phyloP scores from a whole-genome alignment of 2,329 filamentous ascomycete species.

The Bipolaris victoriae region DNA sequence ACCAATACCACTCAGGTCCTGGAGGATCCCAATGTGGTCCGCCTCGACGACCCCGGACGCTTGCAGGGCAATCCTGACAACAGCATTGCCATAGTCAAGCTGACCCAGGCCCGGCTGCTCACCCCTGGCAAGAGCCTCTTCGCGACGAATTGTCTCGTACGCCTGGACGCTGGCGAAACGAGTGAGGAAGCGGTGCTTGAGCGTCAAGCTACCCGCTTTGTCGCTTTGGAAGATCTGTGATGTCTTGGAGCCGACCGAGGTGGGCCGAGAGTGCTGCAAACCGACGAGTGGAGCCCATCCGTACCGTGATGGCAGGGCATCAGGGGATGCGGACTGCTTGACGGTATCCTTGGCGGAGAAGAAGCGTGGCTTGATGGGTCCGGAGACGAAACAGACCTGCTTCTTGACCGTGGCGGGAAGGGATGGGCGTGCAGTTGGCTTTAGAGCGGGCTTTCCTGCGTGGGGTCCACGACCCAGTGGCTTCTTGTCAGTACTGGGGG shows the following conservation, averaged over 20 bases:
- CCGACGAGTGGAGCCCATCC: background rate
- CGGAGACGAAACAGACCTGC: conserved; percentile 10
- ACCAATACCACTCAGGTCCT: conserved; percentile 8
- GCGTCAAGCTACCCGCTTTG: background rate
- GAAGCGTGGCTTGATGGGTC: conserved; percentile 2
- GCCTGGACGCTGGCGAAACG: conserved; percentile 21
- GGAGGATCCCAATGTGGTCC: conserved; percentile 15
- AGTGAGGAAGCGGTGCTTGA: conserved; percentile 11
- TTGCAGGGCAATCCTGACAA: conserved; percentile 17
- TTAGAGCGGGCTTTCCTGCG: background rate
- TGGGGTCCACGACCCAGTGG: background rate
- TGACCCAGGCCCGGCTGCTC: conserved; percentile 9
- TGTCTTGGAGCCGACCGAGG: background rate
- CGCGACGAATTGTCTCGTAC: conserved; percentile 14
- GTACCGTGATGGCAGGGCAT: background rate
- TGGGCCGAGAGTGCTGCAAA: background rate
- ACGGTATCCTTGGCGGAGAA: conserved; percentile 5
- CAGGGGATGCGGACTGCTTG: conserved; percentile 1
- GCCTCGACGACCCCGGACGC: conserved; percentile 5
- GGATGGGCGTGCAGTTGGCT: background rate
- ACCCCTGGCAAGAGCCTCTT: background rate
- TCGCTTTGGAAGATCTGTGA: conserved; percentile 1
- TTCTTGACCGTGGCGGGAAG: background rate
- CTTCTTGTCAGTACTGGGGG: background rate
- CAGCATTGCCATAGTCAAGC: conserved; percentile 20